phyloP scores from a whole-genome alignment of 148 eudicot species.

The Rhododendron kiyosumense region DNA sequence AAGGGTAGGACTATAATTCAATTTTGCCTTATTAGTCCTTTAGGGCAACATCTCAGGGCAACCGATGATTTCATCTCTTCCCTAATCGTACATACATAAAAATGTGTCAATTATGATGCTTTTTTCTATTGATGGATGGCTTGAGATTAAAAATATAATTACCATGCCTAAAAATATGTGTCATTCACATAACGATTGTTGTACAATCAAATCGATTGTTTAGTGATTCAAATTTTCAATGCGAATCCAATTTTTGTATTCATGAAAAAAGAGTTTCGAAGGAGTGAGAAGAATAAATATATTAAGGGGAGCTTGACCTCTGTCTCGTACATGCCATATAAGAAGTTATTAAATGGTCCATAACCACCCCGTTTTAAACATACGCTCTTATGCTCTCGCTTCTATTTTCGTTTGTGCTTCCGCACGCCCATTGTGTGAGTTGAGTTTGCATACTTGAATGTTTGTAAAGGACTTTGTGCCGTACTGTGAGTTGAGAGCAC shows the following conservation, averaged over 20 bases:
- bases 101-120: not conserved
- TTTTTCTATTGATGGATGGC: too few relatives aligned
- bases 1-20: too few relatives aligned
- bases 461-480: not conserved
- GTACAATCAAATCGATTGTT: not conserved
- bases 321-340: not conserved
- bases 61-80: not conserved
- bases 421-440: not conserved
- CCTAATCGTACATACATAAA: not conserved
- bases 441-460: not conserved
- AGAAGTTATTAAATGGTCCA: not conserved
- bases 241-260: not conserved
- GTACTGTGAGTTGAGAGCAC: not conserved
- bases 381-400: not conserved
- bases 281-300: not conserved
- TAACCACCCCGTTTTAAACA: not conserved
- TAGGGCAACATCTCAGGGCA: too few relatives aligned
- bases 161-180: not conserved
- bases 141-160: not conserved
- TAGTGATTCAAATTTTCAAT: not conserved
- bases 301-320: not conserved
- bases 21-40: too few relatives aligned
- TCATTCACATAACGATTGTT: not conserved
- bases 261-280: not conserved
- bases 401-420: not conserved